Conservation (phyloP, 805 yeast genomes). For the Schizosaccharomyces pombe region ASM294v3 CU329670.1:178001-178500, state of each 20-base stretch:
- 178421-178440: neutral
- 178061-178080: constrained; percentile 79
- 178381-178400: neutral
- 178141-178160: neutral
- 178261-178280: constrained; percentile 74
- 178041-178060: constrained; percentile 77
- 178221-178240: constrained; percentile 63
- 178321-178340: neutral
- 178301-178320: neutral
- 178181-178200: constrained; percentile 30
- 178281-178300: neutral
- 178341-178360: neutral
- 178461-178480: neutral
- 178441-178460: neutral
- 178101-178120: constrained; percentile 71
- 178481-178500: neutral
- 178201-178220: constrained; percentile 42
- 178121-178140: constrained; percentile 34
- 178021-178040: constrained; percentile 26
- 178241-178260: constrained; percentile 61
- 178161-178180: constrained; percentile 10
- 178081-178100: constrained; percentile 91
- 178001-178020: constrained; percentile 9
- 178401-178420: neutral
- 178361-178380: neutral